phyloP scores from a whole-genome alignment of 495 filamentous ascomycete genomes.

The Hapsidospora chrysogenum region DNA sequence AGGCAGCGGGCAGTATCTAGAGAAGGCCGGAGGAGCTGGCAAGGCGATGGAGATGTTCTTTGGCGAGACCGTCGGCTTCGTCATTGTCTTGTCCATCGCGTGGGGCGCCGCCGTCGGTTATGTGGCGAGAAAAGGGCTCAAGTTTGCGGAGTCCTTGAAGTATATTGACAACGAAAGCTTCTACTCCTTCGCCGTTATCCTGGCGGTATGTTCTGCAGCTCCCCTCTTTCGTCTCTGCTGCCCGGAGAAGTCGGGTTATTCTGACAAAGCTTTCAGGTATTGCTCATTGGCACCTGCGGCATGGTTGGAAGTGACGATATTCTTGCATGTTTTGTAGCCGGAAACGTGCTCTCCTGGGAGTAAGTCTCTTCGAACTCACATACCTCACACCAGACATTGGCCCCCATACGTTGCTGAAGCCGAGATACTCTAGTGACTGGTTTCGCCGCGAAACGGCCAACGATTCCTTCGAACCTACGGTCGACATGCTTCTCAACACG shows the following conservation, averaged over 20 bases:
- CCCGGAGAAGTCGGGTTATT: too few relatives aligned
- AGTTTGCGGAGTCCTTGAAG: conserved; percentile 66
- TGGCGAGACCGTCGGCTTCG: conserved; percentile 74
- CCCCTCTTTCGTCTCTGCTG: too few relatives aligned
- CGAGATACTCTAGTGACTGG: too few relatives aligned
- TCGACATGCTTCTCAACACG: conserved; percentile 67
- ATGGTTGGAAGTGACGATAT: conserved; percentile 87
- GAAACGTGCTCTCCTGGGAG: conserved; percentile 81
- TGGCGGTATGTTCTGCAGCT: too few relatives aligned
- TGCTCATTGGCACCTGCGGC: conserved; percentile 74
- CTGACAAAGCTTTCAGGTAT: too few relatives aligned
- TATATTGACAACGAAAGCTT: conserved; percentile 88
- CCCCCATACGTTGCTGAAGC: too few relatives aligned
- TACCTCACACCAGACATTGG: too few relatives aligned
- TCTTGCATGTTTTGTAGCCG: conserved; percentile 84
- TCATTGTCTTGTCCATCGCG: conserved; percentile 57
- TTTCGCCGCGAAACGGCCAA: conserved; percentile 78
- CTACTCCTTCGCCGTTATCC: conserved; percentile 44
- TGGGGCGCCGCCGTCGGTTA: conserved; percentile 70
- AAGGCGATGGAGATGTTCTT: conserved; percentile 73
- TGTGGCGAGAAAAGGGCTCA: conserved; percentile 64
- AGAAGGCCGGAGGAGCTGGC: conserved; percentile 34
- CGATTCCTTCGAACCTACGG: conserved; percentile 78
- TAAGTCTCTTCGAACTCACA: too few relatives aligned
- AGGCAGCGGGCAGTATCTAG: conserved; percentile 3